phyloP scores from a whole-genome alignment of 257 asterid species.

The Jacaranda copaia region DNA sequence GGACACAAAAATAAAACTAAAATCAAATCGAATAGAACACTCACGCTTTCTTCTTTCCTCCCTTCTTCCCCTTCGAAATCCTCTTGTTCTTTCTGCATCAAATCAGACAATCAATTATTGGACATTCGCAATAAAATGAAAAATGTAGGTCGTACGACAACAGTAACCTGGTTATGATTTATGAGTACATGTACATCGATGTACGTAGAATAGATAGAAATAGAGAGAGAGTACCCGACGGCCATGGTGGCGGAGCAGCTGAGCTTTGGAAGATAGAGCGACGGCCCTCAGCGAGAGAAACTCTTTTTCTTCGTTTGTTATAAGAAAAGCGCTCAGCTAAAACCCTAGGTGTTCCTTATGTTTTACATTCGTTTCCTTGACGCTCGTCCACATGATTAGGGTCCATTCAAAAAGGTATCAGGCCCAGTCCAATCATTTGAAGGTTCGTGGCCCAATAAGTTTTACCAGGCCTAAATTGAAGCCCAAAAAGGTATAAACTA shows the following conservation, averaged over 20 bases:
- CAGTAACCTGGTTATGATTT: not conserved
- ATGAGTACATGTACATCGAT: not conserved
- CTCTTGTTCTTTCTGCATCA: conserved; percentile 63
- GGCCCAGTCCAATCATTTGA: not conserved
- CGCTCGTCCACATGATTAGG: conserved; percentile 7
- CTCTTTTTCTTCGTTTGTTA: not conserved
- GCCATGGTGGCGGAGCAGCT: conserved; percentile 69
- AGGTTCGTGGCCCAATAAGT: not conserved
- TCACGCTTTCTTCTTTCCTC: conserved; percentile 71
- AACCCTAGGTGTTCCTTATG: conserved; percentile 36
- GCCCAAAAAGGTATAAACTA: not conserved
- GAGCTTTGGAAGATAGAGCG: conserved; percentile 36
- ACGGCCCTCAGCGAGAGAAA: conserved; percentile 22
- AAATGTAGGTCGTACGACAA: not conserved
- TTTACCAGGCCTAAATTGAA: not conserved
- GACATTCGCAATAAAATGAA: not conserved
- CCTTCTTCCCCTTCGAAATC: conserved; percentile 75
- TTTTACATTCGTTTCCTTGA: conserved; percentile 18
- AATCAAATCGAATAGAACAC: conserved; percentile 1
- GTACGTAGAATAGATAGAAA: not conserved
- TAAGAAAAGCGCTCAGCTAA: not conserved
- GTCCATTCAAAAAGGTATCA: not conserved
- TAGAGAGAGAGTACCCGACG: conserved; percentile 63
- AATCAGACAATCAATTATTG: conserved; percentile 25
- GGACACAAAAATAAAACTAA: not conserved